phyloP scores from a whole-genome alignment of 768 basidiomycete species.

The Boletus rubropictus region DNA sequence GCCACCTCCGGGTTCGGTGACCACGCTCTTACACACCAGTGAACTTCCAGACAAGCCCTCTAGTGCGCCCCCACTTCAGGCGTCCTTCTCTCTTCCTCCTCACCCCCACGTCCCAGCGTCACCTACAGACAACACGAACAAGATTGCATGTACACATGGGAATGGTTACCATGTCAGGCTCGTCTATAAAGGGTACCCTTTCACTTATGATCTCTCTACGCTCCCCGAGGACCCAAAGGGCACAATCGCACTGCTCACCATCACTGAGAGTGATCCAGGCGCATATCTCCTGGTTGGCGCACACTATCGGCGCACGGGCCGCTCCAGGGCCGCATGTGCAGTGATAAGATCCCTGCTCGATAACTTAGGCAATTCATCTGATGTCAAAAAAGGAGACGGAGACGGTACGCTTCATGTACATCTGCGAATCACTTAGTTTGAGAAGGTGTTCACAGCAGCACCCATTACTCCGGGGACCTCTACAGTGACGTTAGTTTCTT shows the following conservation, averaged over 20 bases:
- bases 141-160: neutral
- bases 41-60: constrained; percentile 18
- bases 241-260: constrained; percentile 22
- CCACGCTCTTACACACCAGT: constrained; percentile 23
- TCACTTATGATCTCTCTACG: constrained; percentile 24
- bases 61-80: constrained; percentile 9
- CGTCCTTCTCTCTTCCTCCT: constrained; percentile 5
- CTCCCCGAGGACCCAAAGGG: constrained; percentile 29
- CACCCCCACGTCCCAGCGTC: constrained; percentile 11
- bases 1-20: constrained; percentile 15
- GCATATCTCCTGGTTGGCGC: constrained; percentile 28
- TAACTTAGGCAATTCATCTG: constrained; percentile 4
- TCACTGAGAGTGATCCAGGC: constrained; percentile 29
- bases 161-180: constrained; percentile 20
- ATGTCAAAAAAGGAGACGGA: constrained; percentile 16
- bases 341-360: constrained; percentile 25
- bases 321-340: constrained; percentile 26
- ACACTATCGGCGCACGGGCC: constrained; percentile 32
- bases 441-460: constrained; percentile 11
- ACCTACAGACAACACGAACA: constrained; percentile 6
- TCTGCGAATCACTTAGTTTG: constrained; percentile 10
- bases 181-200: constrained; percentile 24
- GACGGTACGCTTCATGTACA: constrained; percentile 24
- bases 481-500: constrained; percentile 4
- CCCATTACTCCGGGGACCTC: constrained; percentile 9